phyloP scores from a whole-genome alignment of 345 rosid species.

The Xanthoceras sorbifolium region DNA sequence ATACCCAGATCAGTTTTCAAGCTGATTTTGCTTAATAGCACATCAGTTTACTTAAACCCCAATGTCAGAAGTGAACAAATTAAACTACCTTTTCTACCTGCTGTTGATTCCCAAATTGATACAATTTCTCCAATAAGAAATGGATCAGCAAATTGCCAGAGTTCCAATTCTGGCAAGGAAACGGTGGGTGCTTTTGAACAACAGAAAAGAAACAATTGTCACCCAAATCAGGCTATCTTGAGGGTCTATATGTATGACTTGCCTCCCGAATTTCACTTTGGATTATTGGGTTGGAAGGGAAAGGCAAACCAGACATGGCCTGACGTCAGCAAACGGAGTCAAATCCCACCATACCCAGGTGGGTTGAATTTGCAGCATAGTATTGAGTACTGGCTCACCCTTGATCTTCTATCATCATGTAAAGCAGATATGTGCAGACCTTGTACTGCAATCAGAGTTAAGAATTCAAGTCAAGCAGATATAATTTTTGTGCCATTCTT shows the following conservation, averaged over 20 bases:
- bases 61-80: constrained; percentile 31
- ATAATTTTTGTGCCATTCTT: constrained; percentile 84
- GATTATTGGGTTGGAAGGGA: constrained; percentile 76
- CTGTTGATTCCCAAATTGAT: constrained; percentile 23
- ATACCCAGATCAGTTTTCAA: constrained; percentile 60
- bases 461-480: constrained; percentile 64
- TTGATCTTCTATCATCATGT: constrained; percentile 79
- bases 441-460: constrained; percentile 61
- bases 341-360: constrained; percentile 69
- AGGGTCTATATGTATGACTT: constrained; percentile 86
- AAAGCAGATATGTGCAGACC: constrained; percentile 42
- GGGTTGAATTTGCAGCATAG: constrained; percentile 91
- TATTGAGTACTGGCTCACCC: constrained; percentile 92
- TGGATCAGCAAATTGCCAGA: constrained; percentile 20
- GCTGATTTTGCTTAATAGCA: constrained; percentile 59
- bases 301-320: constrained; percentile 66
- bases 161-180: constrained; percentile 10
- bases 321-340: constrained; percentile 37
- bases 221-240: constrained; percentile 34
- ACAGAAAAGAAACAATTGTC: constrained; percentile 28
- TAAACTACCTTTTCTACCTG: constrained; percentile 36
- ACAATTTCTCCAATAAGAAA: constrained; percentile 20
- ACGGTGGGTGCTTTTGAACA: constrained; percentile 17
- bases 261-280: constrained; percentile 85
- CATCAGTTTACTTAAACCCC: constrained; percentile 40